Conservation (phyloP, 2,329 filamentous ascomycete genomes). For the Endoconidiophora polonica region DNA sequence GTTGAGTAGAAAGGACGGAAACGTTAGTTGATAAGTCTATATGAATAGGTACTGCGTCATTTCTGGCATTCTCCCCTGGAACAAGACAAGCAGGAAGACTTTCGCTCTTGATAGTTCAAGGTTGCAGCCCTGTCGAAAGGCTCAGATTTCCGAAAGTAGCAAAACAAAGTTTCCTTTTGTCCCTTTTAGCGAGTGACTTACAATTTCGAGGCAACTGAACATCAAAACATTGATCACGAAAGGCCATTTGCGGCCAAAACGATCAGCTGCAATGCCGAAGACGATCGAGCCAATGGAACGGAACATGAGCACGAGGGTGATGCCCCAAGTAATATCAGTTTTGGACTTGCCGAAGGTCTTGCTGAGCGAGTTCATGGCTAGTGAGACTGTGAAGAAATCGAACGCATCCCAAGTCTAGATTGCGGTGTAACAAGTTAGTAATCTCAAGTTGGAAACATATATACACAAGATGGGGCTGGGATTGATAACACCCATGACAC, state of each 20-base stretch:
- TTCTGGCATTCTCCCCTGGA: too few species aligned
- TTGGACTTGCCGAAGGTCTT: slow-evolving; percentile 32
- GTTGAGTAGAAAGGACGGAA: background rate
- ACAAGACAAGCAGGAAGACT: background rate
- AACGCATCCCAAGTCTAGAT: slow-evolving; percentile 70
- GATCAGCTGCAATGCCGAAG: slow-evolving; percentile 65
- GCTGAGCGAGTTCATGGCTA: slow-evolving; percentile 56
- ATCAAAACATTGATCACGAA: slow-evolving; percentile 69
- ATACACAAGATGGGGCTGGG: background rate
- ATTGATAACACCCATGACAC: too few species aligned
- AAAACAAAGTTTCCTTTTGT: background rate
- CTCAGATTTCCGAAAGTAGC: background rate
- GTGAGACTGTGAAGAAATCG: slow-evolving; percentile 65
- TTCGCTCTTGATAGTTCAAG: background rate
- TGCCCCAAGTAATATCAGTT: slow-evolving; percentile 56
- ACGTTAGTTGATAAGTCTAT: background rate
- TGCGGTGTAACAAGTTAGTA: slow-evolving; percentile 22
- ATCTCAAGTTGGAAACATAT: background rate
- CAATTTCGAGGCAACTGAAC: slow-evolving; percentile 49
- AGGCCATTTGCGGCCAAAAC: slow-evolving; percentile 67
- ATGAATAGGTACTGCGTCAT: background rate
- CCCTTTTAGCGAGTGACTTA: background rate
- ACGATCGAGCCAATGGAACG: slow-evolving; percentile 57
- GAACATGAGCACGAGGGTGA: slow-evolving; percentile 58
- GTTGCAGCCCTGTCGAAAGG: background rate